Percentiles rank a stretch among this genome's conserved stretches.
phyloP scores from a whole-genome alignment of 1,139 yeast genomes.

The Hemisphaericaspora xylofermentans region DNA sequence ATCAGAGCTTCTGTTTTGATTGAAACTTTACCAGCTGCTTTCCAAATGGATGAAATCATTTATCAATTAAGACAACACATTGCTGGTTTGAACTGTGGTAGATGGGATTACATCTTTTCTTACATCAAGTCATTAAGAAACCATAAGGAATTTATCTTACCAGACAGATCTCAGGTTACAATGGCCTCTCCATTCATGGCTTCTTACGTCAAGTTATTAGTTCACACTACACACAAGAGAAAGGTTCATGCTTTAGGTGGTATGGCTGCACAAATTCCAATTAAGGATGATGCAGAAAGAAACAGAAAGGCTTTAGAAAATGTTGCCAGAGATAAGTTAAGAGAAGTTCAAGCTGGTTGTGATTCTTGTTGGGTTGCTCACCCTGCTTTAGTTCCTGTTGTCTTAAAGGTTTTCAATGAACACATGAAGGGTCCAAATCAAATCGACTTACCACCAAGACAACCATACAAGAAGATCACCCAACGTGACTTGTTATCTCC shows the following conservation, averaged over 20 bases:
- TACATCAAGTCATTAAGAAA: conserved; percentile 67
- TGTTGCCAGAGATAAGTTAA: conserved; percentile 68
- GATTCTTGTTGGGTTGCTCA: conserved; percentile 87
- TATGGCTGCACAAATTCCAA: conserved; percentile 83
- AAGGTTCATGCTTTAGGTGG: conserved; percentile 84
- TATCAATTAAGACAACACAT: conserved; percentile 74
- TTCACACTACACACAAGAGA: conserved; percentile 70
- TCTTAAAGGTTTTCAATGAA: conserved; percentile 74
- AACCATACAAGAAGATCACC: conserved; percentile 46
- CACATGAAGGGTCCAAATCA: conserved; percentile 86
- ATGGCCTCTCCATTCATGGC: conserved; percentile 78
- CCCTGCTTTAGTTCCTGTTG: conserved; percentile 75
- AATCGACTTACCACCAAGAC: conserved; percentile 58
- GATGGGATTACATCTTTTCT: conserved; percentile 82
- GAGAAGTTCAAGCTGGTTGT: conserved; percentile 75
- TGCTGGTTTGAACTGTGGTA: conserved; percentile 76
- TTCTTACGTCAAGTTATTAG: conserved; percentile 64
- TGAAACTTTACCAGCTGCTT: conserved; percentile 75
- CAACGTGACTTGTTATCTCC: conserved; percentile 73
- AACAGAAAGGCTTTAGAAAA: conserved; percentile 69
- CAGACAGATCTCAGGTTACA: conserved; percentile 72
- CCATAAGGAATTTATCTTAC: conserved; percentile 62
- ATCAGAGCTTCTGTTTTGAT: conserved; percentile 77
- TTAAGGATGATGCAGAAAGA: conserved; percentile 64
- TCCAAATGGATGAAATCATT: conserved; percentile 81